A percentile compares a stretch with the other conserved stretches of the same genome.
phyloP scores from a whole-genome alignment of 2,329 filamentous ascomycete genomes.

The Pestalotiopsis sp. region DNA sequence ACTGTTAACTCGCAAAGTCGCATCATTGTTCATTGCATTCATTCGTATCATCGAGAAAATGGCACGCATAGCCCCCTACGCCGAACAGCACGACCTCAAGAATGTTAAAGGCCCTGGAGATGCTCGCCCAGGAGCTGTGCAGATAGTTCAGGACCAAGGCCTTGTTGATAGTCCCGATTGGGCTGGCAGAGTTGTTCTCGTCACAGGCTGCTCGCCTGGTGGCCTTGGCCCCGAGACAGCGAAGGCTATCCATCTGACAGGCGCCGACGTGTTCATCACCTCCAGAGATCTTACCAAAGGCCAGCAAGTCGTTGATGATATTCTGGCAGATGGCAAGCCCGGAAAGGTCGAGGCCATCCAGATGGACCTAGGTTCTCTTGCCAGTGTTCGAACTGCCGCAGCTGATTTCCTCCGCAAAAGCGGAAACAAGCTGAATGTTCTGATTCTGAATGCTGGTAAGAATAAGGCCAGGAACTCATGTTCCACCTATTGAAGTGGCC shows the following conservation, averaged over 20 bases:
- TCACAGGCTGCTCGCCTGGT: constrained; percentile 19
- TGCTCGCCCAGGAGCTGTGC: constrained; percentile 20
- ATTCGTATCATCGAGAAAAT: background rate
- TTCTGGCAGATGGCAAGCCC: constrained; percentile 16
- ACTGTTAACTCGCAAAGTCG: background rate
- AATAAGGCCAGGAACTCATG: too few species aligned
- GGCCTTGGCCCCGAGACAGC: constrained; percentile 18
- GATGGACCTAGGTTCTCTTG: constrained; percentile 20
- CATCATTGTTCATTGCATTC: background rate
- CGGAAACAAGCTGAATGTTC: constrained; percentile 17
- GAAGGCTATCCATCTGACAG: constrained; percentile 15
- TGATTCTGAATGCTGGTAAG: constrained; percentile 21
- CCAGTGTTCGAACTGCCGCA: constrained; percentile 17
- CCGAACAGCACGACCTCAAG: constrained; percentile 13
- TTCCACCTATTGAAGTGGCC: too few species aligned
- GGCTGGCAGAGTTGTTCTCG: constrained; percentile 16
- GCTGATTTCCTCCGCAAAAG: constrained; percentile 17
- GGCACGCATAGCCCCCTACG: constrained; percentile 20
- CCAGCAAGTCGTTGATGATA: constrained; percentile 16
- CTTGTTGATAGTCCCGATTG: constrained; percentile 18
- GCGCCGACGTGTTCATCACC: constrained; percentile 21
- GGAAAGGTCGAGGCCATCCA: constrained; percentile 19
- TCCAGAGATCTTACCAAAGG: constrained; percentile 19
- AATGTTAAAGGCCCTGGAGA: constrained; percentile 18
- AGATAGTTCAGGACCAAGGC: constrained; percentile 20